Evolutionary conservation across 257 asterid species (phyloP).

Genomic region (Datura wrightii): DNA sequence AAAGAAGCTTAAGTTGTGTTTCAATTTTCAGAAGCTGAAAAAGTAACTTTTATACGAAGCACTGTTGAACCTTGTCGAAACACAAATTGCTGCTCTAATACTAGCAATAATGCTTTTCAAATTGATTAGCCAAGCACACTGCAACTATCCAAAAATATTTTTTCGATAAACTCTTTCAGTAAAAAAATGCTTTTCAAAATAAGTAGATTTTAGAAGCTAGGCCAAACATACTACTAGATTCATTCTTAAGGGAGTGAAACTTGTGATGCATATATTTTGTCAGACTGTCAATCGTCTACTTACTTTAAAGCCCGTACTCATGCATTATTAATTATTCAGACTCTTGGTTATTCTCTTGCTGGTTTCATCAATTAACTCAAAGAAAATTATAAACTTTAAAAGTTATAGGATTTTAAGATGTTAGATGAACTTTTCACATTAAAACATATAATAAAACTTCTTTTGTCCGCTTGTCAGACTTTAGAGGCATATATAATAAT

Average conservation of each 20-base stretch:
- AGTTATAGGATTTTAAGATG: background rate
- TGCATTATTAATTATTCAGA: background rate
- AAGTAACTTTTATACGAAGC: background rate
- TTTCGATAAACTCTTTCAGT: background rate
- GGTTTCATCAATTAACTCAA: background rate
- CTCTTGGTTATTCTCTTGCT: background rate
- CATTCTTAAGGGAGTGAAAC: background rate
- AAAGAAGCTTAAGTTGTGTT: background rate
- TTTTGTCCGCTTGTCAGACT: slow-evolving; percentile 13
- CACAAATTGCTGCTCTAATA: background rate
- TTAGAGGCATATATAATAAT: background rate
- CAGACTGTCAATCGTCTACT: background rate
- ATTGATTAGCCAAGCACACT: background rate
- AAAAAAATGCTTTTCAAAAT: slow-evolving; percentile 5
- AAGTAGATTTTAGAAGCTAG: slow-evolving; percentile 2
- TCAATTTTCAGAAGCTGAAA: background rate
- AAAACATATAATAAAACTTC: background rate
- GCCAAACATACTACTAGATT: background rate
- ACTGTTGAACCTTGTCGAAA: background rate
- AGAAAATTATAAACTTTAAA: background rate
- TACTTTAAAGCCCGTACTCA: background rate
- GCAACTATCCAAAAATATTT: background rate
- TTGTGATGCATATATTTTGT: background rate
- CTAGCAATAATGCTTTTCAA: background rate
- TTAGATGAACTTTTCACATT: background rate